Conservation (phyloP, 2,329 filamentous ascomycete genomes). For the Colletotrichum acutatum region DNA sequence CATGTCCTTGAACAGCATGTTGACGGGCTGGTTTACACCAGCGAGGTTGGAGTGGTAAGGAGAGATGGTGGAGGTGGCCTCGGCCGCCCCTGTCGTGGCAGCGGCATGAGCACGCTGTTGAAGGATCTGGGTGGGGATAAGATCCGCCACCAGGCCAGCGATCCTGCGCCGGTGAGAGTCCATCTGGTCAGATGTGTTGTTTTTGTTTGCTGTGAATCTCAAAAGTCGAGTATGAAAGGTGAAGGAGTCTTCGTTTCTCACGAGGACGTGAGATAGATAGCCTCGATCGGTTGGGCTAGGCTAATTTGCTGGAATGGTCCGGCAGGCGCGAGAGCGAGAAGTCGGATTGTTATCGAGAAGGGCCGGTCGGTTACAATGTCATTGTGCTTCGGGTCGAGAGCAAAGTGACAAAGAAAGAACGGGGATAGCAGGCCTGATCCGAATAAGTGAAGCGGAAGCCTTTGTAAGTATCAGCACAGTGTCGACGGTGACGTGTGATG, state of each 20-base stretch:
- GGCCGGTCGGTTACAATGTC: conserved; percentile 28
- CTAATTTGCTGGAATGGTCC: conserved; percentile 21
- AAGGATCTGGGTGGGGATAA: conserved; percentile 46
- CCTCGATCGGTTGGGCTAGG: background rate
- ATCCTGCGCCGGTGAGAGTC: conserved; percentile 43
- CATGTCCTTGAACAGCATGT: conserved; percentile 66
- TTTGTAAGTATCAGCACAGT: conserved; percentile 33
- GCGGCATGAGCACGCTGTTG: conserved; percentile 39
- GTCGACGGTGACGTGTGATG: conserved; percentile 23
- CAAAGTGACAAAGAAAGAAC: conserved; percentile 18
- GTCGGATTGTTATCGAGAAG: conserved; percentile 23
- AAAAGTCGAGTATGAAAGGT: conserved; percentile 16
- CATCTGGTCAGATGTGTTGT: conserved; percentile 41
- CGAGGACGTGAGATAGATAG: conserved; percentile 11
- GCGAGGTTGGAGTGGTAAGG: conserved; percentile 67
- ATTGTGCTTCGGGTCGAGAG: conserved; percentile 19
- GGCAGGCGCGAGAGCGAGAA: conserved; percentile 11
- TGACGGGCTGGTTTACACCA: conserved; percentile 69
- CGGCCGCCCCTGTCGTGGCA: conserved; percentile 40
- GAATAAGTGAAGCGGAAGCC: conserved; percentile 7
- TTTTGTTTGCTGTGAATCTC: conserved; percentile 9
- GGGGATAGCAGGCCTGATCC: conserved; percentile 26
- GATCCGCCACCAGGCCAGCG: conserved; percentile 42
- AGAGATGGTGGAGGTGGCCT: conserved; percentile 59
- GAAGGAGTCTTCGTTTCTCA: conserved; percentile 3